A percentile compares a stretch with the other conserved stretches of the same genome.
phyloP scores from a whole-genome alignment of 768 basidiomycete species.

The Pholiota molesta region DNA sequence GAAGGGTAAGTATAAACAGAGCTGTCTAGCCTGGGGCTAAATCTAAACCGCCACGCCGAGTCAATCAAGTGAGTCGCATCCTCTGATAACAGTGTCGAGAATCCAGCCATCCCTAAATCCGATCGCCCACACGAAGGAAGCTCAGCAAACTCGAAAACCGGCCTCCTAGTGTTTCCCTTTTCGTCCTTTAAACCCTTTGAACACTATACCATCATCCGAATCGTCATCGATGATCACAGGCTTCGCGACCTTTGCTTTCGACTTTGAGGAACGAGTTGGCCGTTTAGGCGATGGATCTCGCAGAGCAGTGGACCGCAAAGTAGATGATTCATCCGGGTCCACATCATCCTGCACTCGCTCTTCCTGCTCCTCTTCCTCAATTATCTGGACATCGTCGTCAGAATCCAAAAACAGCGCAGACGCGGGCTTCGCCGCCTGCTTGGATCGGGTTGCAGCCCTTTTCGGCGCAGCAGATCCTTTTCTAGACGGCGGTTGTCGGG shows the following conservation, averaged over 20 bases:
- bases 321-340: constrained; percentile 25
- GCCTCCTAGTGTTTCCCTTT: constrained; percentile 14
- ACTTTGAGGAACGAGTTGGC: constrained; percentile 21
- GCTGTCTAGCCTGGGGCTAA: too few relatives aligned
- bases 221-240: constrained; percentile 56
- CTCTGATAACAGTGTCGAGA: too few relatives aligned
- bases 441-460: constrained; percentile 25
- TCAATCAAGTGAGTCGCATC: too few relatives aligned
- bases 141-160: too few relatives aligned
- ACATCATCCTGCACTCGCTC: constrained; percentile 13
- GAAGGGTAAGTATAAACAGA: too few relatives aligned
- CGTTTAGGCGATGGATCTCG: constrained; percentile 16
- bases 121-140: too few relatives aligned
- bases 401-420: constrained; percentile 54
- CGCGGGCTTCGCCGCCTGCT: constrained; percentile 34
- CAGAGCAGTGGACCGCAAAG: constrained; percentile 22
- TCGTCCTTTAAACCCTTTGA: constrained; percentile 59
- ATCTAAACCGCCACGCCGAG: too few relatives aligned
- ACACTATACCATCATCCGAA: constrained; percentile 72
- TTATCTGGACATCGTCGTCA: constrained; percentile 39
- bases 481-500: constrained; percentile 31
- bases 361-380: constrained; percentile 27
- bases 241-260: constrained; percentile 30
- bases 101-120: too few relatives aligned
- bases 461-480: constrained; percentile 26